phyloP scores from a whole-genome alignment of 176 grass and related monocot species.

The Poa annua region DNA sequence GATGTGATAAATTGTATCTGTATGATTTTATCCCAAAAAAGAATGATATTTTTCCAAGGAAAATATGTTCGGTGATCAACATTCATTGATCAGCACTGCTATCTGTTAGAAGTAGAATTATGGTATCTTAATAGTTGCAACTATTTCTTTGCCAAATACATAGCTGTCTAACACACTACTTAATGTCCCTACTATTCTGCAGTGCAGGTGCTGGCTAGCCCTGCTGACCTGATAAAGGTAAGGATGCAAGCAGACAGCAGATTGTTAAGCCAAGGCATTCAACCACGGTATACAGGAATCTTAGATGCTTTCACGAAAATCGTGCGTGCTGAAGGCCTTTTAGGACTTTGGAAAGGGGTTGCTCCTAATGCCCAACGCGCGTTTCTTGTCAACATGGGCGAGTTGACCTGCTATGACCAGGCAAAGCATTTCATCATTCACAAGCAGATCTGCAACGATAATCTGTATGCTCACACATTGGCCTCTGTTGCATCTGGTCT shows the following conservation, averaged over 20 bases:
- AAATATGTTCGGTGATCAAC: background rate
- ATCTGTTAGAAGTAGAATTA: constrained; percentile 14
- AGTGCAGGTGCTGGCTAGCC: constrained; percentile 77
- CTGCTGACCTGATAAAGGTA: constrained; percentile 86
- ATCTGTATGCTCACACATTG: constrained; percentile 68
- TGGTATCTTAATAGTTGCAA: background rate
- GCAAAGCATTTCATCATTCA: constrained; percentile 71
- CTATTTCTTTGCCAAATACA: background rate
- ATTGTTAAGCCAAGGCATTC: constrained; percentile 51
- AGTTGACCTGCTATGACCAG: constrained; percentile 83
- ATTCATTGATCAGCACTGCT: background rate
- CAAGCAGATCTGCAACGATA: constrained; percentile 67
- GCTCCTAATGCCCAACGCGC: constrained; percentile 77
- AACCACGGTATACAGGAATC: constrained; percentile 57
- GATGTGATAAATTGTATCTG: background rate
- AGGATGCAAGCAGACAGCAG: constrained; percentile 87
- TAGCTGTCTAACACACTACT: constrained; percentile 18
- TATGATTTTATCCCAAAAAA: background rate
- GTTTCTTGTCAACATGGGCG: constrained; percentile 94
- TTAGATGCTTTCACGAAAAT: constrained; percentile 75
- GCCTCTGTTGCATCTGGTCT: constrained; percentile 76
- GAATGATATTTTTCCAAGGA: background rate
- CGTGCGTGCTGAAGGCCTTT: constrained; percentile 52
- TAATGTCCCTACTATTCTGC: constrained; percentile 38
- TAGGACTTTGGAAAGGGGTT: constrained; percentile 71